Base-by-base conservation (phyloP, 176 grass and related monocot genomes). In the maize (Zea mays) region DNA sequence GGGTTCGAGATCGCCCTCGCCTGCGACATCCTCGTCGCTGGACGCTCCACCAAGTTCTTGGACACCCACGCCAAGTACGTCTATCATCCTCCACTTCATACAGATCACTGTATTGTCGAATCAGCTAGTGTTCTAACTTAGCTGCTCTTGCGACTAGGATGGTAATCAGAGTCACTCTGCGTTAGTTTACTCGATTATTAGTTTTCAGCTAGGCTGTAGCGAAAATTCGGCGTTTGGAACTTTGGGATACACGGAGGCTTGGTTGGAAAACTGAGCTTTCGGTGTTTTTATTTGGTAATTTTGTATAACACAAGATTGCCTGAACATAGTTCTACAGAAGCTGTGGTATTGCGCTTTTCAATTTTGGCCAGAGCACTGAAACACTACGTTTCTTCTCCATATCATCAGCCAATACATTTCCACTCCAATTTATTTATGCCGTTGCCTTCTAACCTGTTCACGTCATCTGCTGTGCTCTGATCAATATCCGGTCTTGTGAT, bases 1-100 rank as follows among this genome's bases (percentile, higher is more conserved):
- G 95, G 95, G 2, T 97, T 97, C 59, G 91, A 97, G 87, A 97
- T 97, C 52, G 82, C 87, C 4, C 94, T 97, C 12, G 86, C 94
- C 34, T 97, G 94, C 73, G 94, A 97, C 65, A 76, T 93, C 35
- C 67, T 97, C 15, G 77, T 97, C 3, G 95, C 95, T 3, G 89
- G 89, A 0, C 87, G 86, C 59, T 90, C 90, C 14, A 83, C 95
- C n/a, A 97, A 94, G 80, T 94, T 97, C 79, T 36, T 97, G 10
- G 95, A 97, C 77, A 97, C 91, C 37, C 95, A 97, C 16, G 83
- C 95, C 46, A 97, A 88, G 91, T 97, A 66, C 69, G 85, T 52
- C 45, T 20, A 21, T 61, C 21, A 2, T 8, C 35, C 64, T 69
- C 19, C 16, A 2, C 58, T 62, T 70, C 10, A 50, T 42, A 19